Evolutionary conservation across 805 yeast species (phyloP).

Genomic region (Pichia gijzeniarum): DNA sequence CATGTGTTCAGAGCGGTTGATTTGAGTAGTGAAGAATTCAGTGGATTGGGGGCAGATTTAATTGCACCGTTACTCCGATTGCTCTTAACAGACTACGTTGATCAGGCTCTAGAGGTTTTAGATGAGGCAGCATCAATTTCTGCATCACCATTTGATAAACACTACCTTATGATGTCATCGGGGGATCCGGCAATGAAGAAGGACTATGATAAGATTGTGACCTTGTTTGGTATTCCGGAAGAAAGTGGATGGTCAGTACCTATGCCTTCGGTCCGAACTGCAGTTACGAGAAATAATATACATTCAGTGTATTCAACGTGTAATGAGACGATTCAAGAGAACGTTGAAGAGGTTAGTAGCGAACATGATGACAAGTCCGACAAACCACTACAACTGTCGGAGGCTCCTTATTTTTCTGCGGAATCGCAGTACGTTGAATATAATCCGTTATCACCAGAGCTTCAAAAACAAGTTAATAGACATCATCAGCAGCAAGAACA

Average conservation of each 20-base stretch:
- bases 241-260: constrained; percentile 97
- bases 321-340: constrained; percentile 34
- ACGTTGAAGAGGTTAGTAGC: constrained; percentile 9
- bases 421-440: constrained; percentile 29
- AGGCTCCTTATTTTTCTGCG: constrained; percentile 9
- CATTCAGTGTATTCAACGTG: constrained; percentile 94
- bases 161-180: constrained; percentile 83
- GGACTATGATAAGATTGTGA: constrained; percentile 79
- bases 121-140: constrained; percentile 83
- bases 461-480: constrained; percentile 19
- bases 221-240: constrained; percentile 90
- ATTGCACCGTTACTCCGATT: constrained; percentile 84
- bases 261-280: constrained; percentile 87
- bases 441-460: constrained; percentile 25
- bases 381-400: constrained; percentile 1
- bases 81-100: constrained; percentile 77
- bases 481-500: constrained; percentile 19
- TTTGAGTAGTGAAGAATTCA: constrained; percentile 67
- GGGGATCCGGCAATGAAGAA: constrained; percentile 74
- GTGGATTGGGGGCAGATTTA: constrained; percentile 90
- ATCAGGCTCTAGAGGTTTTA: constrained; percentile 80
- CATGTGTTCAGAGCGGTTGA: constrained; percentile 73
- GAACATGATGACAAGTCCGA: constrained; percentile 1
- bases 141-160: constrained; percentile 86
- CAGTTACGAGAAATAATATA: constrained; percentile 84